A percentile compares a stretch with the other conserved stretches of the same genome.
These are phyloP conservation scores for Actinomucor elegans DNA, from an alignment of 371 early-diverging fungal species.

Conservation along the genomic window DNA sequence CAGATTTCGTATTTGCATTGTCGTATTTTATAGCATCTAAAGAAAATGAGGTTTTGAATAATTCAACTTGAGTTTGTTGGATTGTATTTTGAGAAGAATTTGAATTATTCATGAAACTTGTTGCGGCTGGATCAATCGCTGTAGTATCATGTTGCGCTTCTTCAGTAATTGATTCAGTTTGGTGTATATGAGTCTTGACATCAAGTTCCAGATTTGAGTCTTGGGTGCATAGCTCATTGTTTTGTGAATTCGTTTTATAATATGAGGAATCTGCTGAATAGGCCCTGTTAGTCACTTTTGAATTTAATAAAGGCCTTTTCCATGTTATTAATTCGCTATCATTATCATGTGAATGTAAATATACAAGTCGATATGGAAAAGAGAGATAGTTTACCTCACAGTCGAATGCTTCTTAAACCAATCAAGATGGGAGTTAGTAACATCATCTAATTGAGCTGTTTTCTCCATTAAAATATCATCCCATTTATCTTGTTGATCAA, in stretches of 20 bases:
- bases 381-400: not conserved
- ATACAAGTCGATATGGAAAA: not conserved
- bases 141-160: too few species aligned
- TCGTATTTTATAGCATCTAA: too few species aligned
- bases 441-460: not conserved
- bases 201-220: too few species aligned
- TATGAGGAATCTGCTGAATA: not conserved
- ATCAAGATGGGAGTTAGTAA: not conserved
- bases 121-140: too few species aligned
- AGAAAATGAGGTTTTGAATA: too few species aligned
- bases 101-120: too few species aligned
- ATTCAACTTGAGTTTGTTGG: too few species aligned
- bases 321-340: slow-evolving; percentile 1
- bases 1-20: not conserved
- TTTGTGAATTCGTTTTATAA: not conserved
- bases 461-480: not conserved
- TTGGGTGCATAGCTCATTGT: not conserved
- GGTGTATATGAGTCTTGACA: too few species aligned
- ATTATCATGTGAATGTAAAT: not conserved
- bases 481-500: slow-evolving; percentile 10
- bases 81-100: too few species aligned
- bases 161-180: too few species aligned
- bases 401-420: slow-evolving; percentile 18
- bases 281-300: not conserved
- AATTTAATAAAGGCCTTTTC: not conserved